These are phyloP conservation scores for Alternaria consortialis DNA, from an alignment of 2,329 filamentous ascomycete species.

Conservation along the genomic window DNA sequence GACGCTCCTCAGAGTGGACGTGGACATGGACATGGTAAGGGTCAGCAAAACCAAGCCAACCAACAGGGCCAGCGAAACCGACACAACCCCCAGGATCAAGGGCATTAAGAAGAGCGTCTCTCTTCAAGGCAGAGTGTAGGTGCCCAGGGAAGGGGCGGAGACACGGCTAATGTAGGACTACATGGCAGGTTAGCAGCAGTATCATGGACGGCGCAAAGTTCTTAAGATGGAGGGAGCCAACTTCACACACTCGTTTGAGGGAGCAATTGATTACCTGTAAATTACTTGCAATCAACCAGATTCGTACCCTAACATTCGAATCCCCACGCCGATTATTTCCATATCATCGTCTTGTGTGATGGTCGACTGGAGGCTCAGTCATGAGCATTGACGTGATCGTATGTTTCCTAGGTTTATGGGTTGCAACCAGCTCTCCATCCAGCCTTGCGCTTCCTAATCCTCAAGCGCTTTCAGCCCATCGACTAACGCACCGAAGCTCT, in stretches of 20 bases:
- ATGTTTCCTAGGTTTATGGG: neutral
- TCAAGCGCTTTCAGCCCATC: constrained; percentile 42
- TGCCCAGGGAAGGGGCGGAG: constrained; percentile 12
- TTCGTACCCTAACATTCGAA: neutral
- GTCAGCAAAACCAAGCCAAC: neutral
- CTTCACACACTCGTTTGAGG: constrained; percentile 29
- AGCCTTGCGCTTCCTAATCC: constrained; percentile 15
- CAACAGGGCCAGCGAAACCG: neutral
- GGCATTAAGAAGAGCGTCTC: neutral
- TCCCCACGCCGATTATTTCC: neutral
- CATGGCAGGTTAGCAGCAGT: neutral
- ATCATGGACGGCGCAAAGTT: neutral
- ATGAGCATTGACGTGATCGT: neutral
- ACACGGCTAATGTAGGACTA: neutral
- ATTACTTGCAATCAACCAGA: constrained; percentile 1
- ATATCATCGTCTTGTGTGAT: neutral
- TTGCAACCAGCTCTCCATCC: neutral
- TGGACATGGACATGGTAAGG: constrained; percentile 3
- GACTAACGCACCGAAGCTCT: constrained; percentile 36
- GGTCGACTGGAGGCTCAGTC: neutral
- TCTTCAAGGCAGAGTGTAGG: neutral
- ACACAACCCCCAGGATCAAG: neutral
- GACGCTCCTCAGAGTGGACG: constrained; percentile 7
- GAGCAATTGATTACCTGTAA: constrained; percentile 27
- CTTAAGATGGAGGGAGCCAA: constrained; percentile 13